These are phyloP conservation scores for Colletotrichum sp. DNA, from an alignment of 2,329 filamentous ascomycete genomes.

Conservation along the genomic window DNA sequence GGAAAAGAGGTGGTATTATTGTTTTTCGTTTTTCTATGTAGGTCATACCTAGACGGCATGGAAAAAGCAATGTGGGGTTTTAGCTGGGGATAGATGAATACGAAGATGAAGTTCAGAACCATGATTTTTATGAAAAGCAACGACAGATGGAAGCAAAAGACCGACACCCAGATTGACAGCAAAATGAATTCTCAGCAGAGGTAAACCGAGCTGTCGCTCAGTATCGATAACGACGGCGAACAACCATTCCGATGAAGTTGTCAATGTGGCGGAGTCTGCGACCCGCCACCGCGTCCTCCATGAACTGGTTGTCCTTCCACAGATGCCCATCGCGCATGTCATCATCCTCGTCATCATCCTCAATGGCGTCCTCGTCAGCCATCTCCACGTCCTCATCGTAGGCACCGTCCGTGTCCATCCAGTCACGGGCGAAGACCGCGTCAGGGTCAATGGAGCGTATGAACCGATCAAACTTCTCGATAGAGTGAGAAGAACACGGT, in stretches of 20 bases:
- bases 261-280: not conserved
- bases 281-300: not conserved
- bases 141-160: not conserved
- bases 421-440: not conserved
- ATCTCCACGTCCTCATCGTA: not conserved
- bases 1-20: not conserved
- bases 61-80: not conserved
- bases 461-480: not conserved
- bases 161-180: rapidly evolving
- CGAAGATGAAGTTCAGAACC: not conserved
- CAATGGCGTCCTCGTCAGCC: not conserved
- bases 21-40: not conserved
- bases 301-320: not conserved
- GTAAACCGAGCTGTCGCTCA: not conserved
- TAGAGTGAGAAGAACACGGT: not conserved
- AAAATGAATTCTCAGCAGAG: not conserved
- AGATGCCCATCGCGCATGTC: not conserved
- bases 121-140: not conserved
- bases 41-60: not conserved
- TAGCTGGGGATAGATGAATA: not conserved
- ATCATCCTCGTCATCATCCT: not conserved
- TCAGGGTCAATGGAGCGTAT: not conserved
- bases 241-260: not conserved
- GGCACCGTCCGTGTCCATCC: not conserved
- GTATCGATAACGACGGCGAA: not conserved